A percentile compares a stretch with the other conserved stretches of the same genome.
Conservation (phyloP, 441 rosid genomes). For the Erodium chrysanthum region DNA sequence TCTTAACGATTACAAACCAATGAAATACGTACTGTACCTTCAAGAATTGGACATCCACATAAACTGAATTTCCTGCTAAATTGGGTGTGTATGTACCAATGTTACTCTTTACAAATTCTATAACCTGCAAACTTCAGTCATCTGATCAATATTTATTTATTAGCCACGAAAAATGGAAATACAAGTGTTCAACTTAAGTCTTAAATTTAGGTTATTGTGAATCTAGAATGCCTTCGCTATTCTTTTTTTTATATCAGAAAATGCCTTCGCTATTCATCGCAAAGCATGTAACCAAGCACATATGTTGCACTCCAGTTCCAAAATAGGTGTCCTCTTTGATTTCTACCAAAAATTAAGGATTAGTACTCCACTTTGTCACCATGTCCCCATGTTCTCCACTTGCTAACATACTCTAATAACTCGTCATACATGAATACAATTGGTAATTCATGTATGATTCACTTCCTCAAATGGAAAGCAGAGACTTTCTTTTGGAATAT, state of each 20-base stretch:
- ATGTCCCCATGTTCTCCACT: neutral
- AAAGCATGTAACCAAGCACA: neutral
- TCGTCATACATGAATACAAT: neutral
- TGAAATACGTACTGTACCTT: constrained; percentile 35
- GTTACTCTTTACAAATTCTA: constrained; percentile 58
- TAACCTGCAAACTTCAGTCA: constrained; percentile 48
- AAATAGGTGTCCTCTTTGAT: neutral
- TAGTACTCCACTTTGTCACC: neutral
- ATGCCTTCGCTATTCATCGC: neutral
- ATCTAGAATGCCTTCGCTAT: neutral
- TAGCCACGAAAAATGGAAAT: neutral
- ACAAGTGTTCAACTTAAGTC: constrained; percentile 1
- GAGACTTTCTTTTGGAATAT: no score
- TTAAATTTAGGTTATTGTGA: neutral
- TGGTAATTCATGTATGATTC: no score
- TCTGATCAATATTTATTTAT: neutral
- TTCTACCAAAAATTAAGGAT: neutral
- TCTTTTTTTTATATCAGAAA: no score
- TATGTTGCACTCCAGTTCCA: neutral
- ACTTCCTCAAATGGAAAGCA: no score
- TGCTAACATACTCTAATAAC: neutral
- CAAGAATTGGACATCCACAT: constrained; percentile 56
- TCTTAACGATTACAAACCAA: neutral
- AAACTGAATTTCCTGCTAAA: constrained; percentile 80
- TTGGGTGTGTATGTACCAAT: constrained; percentile 51